Evolutionary conservation across 495 filamentous ascomycete species (phyloP).

Genomic region (Collariella sp.): DNA sequence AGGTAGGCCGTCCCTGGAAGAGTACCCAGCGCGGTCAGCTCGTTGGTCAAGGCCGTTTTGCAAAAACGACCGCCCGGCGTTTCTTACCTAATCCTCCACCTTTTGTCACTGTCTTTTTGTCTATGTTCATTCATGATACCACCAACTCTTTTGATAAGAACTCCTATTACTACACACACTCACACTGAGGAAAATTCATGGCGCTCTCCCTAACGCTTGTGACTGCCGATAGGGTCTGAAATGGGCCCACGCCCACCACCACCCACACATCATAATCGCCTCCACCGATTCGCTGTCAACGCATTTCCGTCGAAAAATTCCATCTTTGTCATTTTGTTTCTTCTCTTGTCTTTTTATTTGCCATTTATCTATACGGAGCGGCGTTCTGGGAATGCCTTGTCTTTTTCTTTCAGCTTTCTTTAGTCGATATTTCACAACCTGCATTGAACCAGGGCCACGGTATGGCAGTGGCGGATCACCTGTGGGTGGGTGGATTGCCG

Average conservation of each 20-base stretch:
- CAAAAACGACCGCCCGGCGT: background rate
- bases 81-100: background rate
- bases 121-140: conserved; percentile 5
- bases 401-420: background rate
- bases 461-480: too few relatives aligned
- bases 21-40: background rate
- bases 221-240: conserved; percentile 13
- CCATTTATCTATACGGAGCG: background rate
- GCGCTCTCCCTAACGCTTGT: conserved; percentile 3
- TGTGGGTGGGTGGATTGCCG: too few relatives aligned
- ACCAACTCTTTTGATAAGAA: background rate
- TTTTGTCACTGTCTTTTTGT: background rate
- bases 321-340: background rate
- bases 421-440: background rate
- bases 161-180: background rate
- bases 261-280: background rate
- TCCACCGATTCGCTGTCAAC: background rate
- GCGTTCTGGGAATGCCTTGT: background rate
- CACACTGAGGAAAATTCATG: background rate
- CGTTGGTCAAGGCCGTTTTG: background rate
- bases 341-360: too few relatives aligned
- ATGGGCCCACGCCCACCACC: background rate
- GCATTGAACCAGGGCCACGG: too few relatives aligned
- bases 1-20: background rate
- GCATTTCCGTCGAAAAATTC: background rate